Conservation (phyloP, 2,329 filamentous ascomycete genomes). For the Fusarium succisae region DNA sequence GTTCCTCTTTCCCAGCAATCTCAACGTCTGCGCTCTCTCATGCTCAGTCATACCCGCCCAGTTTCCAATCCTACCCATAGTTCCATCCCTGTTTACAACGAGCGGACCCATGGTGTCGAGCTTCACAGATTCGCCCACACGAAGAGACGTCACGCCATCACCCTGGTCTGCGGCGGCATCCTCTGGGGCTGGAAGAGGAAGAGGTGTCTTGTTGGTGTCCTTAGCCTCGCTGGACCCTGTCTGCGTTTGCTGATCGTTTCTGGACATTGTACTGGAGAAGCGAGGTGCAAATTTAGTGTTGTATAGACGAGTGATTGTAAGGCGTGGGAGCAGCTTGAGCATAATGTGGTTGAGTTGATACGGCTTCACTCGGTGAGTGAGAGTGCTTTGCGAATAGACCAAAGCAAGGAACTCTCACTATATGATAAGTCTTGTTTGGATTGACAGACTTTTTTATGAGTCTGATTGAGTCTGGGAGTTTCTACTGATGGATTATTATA, state of each 20-base stretch:
- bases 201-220: slow-evolving; percentile 8
- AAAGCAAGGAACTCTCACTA: neutral
- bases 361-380: slow-evolving; percentile 8
- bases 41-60: slow-evolving; percentile 77
- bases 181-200: slow-evolving; percentile 40
- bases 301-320: slow-evolving; percentile 12
- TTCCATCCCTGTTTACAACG: slow-evolving; percentile 78
- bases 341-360: slow-evolving; percentile 11
- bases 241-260: slow-evolving; percentile 5
- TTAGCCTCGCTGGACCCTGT: slow-evolving; percentile 2
- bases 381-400: neutral
- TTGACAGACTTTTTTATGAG: neutral
- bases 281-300: neutral
- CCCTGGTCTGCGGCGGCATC: slow-evolving; percentile 22
- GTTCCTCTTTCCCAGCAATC: slow-evolving; percentile 75
- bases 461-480: neutral
- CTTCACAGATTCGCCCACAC: slow-evolving; percentile 54
- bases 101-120: slow-evolving; percentile 77
- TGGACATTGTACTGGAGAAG: slow-evolving; percentile 15
- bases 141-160: slow-evolving; percentile 38
- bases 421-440: neutral
- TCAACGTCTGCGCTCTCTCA: slow-evolving; percentile 73
- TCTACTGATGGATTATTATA: neutral
- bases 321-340: slow-evolving; percentile 27
- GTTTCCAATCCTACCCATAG: slow-evolving; percentile 75